phyloP scores from a whole-genome alignment of 1,284 basidiomycete genomes.

The Stereum hirsutum region DNA sequence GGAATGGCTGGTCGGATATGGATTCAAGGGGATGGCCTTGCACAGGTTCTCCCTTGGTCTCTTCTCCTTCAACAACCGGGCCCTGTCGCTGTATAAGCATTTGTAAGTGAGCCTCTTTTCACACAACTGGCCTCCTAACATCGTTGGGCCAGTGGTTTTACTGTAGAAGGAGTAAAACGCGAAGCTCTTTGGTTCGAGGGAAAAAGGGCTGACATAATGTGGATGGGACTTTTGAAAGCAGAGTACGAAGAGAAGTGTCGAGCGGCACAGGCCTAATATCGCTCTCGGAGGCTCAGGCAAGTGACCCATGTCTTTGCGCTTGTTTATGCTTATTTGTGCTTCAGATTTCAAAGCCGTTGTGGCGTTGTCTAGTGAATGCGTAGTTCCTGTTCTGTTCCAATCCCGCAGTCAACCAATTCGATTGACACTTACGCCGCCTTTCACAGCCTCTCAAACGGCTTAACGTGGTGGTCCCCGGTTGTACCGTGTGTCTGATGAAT shows the following conservation, averaged over 20 bases:
- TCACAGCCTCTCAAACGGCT: too few species aligned
- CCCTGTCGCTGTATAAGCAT: background rate
- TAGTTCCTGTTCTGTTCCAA: too few species aligned
- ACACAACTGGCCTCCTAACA: background rate
- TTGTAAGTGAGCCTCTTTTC: background rate
- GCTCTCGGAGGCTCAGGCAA: too few species aligned
- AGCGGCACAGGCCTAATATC: background rate
- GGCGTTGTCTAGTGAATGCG: too few species aligned
- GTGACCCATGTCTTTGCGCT: too few species aligned
- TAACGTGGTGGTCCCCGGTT: too few species aligned
- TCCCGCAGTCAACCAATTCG: too few species aligned
- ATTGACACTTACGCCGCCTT: too few species aligned
- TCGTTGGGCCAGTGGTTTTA: background rate
- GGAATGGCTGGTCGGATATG: background rate
- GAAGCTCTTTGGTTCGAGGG: background rate
- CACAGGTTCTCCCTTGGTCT: background rate
- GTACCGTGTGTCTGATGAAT: too few species aligned
- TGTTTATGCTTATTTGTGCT: too few species aligned
- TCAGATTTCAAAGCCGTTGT: too few species aligned
- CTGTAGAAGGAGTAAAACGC: background rate
- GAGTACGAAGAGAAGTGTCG: background rate
- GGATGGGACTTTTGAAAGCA: background rate
- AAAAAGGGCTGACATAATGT: background rate
- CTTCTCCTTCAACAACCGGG: background rate
- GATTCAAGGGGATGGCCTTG: background rate